These are phyloP conservation scores for Calonectria pseudoturangicola DNA, from an alignment of 2,329 filamentous ascomycete genomes.

Conservation along the genomic window DNA sequence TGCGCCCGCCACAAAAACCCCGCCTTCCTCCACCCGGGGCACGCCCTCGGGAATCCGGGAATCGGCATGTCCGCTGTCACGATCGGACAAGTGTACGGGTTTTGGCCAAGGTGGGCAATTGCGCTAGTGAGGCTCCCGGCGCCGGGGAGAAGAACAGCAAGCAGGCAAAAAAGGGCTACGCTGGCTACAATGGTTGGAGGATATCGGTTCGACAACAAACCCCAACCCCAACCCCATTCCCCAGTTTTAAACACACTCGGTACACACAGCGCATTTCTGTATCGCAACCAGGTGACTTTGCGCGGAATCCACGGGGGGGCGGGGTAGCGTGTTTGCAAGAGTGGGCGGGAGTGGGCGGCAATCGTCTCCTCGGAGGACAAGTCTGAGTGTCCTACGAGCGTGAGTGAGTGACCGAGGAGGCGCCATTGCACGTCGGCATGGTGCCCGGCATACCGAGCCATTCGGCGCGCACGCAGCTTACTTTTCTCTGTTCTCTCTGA, in stretches of 20 bases:
- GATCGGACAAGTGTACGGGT: constrained; percentile 20
- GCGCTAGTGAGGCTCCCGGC: constrained; percentile 25
- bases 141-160: constrained; percentile 25
- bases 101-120: background rate
- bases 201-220: constrained; percentile 29
- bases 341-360: constrained; percentile 34
- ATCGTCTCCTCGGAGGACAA: constrained; percentile 28
- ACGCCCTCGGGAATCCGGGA: constrained; percentile 40
- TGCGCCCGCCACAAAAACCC: constrained; percentile 23
- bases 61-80: constrained; percentile 35
- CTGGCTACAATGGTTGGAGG: constrained; percentile 16
- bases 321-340: constrained; percentile 38
- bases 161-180: background rate
- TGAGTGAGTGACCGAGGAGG: constrained; percentile 41
- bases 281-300: constrained; percentile 30
- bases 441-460: constrained; percentile 38
- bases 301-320: constrained; percentile 25
- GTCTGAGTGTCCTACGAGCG: background rate
- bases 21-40: constrained; percentile 29
- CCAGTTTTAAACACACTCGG: constrained; percentile 27
- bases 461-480: constrained; percentile 5
- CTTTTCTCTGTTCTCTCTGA: constrained; percentile 37
- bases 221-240: constrained; percentile 30
- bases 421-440: constrained; percentile 46
- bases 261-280: constrained; percentile 21